Evolutionary conservation across 495 filamentous ascomycete species (phyloP).

Genomic region (Chaetomidium leptoderma): DNA sequence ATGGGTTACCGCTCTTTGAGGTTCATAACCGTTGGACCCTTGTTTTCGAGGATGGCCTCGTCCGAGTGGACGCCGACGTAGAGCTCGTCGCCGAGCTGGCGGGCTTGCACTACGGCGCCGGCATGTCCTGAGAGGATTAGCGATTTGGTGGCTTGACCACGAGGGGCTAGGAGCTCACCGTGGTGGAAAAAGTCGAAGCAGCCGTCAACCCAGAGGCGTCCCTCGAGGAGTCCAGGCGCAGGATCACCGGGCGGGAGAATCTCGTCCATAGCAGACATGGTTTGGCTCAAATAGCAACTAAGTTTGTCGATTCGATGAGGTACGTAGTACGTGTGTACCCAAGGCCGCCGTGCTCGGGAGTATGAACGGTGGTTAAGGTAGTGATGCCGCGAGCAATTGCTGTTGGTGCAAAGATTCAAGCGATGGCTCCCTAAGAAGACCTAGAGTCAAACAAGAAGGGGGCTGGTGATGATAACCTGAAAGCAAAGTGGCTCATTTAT

Average conservation of each 20-base stretch:
- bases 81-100: slow-evolving; percentile 73
- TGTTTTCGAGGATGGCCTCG: slow-evolving; percentile 90
- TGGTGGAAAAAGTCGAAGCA: slow-evolving; percentile 99
- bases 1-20: slow-evolving; percentile 69
- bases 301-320: background rate
- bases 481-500: slow-evolving; percentile 2
- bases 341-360: no score
- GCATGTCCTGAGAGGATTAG: slow-evolving; percentile 66
- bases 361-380: no score
- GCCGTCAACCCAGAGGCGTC: slow-evolving; percentile 93
- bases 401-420: no score
- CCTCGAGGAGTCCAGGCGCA: slow-evolving; percentile 53
- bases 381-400: no score
- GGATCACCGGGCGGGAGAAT: slow-evolving; percentile 34
- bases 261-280: slow-evolving; percentile 24
- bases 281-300: background rate
- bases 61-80: slow-evolving; percentile 92
- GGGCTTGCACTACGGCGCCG: slow-evolving; percentile 83
- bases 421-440: no score
- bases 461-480: background rate
- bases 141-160: background rate
- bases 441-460: background rate
- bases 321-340: no score
- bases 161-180: slow-evolving; percentile 46
- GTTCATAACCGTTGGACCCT: slow-evolving; percentile 96